phyloP scores from a whole-genome alignment of 768 basidiomycete genomes.

The Termitomyces sp. region DNA sequence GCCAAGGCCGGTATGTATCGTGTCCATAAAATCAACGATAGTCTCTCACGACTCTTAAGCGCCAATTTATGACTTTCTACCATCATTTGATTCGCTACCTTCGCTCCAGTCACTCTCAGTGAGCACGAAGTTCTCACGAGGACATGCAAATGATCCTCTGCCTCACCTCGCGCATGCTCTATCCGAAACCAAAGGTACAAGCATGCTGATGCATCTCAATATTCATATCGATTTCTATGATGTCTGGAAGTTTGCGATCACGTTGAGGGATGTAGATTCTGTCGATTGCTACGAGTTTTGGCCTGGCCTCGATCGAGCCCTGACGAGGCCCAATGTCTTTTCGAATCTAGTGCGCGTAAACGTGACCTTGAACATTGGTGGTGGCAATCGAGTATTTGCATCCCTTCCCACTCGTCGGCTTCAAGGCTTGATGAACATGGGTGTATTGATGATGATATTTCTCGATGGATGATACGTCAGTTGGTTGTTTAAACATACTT shows the following conservation, averaged over 20 bases:
- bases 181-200: not conserved
- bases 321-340: constrained; percentile 4
- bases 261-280: constrained; percentile 6
- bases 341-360: not conserved
- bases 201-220: constrained; percentile 1
- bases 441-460: not conserved
- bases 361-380: not conserved
- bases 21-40: not conserved
- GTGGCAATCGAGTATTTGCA: not conserved
- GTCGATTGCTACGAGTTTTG: constrained; percentile 10
- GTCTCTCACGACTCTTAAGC: not conserved
- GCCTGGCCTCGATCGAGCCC: constrained; percentile 4
- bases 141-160: not conserved
- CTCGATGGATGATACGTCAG: not conserved
- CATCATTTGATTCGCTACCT: not conserved
- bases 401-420: not conserved
- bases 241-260: constrained; percentile 15
- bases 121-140: not conserved
- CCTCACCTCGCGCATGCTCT: not conserved
- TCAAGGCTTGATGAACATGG: not conserved
- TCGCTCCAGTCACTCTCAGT: not conserved
- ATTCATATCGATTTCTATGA: constrained; percentile 9
- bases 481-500: not conserved
- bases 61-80: not conserved
- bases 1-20: not conserved